A percentile compares a stretch with the other conserved stretches of the same genome.
Evolutionary conservation across 768 basidiomycete species (phyloP).

Genomic region (Cantharellus cinnabarinus): DNA sequence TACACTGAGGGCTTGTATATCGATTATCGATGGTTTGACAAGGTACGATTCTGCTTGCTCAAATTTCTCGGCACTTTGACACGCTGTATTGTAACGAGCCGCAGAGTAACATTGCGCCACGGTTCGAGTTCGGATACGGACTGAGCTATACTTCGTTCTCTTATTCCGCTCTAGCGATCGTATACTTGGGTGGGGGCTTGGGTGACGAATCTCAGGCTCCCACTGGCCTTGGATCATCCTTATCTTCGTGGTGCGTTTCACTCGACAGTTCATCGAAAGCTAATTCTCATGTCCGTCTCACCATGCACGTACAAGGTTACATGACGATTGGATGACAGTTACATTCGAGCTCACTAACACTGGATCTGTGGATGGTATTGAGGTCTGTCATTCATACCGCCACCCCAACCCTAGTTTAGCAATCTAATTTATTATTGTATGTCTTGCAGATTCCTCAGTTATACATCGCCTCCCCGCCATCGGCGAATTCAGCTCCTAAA

Average conservation of each 20-base stretch:
- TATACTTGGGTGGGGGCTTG: too few species aligned
- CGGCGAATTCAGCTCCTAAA: conserved; percentile 28
- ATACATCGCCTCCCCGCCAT: conserved; percentile 29
- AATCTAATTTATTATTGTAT: too few species aligned
- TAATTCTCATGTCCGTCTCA: conserved; percentile 9
- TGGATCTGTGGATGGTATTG: conserved; percentile 10
- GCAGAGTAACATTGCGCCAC: conserved; percentile 22
- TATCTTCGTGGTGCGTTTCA: too few species aligned
- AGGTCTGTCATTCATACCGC: conserved; percentile 8
- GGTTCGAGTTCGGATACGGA: conserved; percentile 30
- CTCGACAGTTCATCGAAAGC: too few species aligned
- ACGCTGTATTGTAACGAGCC: neutral
- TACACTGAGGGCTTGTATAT: neutral
- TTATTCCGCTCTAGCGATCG: conserved; percentile 17
- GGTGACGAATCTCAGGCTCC: too few species aligned
- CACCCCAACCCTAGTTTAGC: too few species aligned
- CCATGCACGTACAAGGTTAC: conserved; percentile 5
- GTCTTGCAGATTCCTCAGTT: conserved; percentile 24
- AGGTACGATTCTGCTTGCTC: neutral
- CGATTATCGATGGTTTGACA: conserved; percentile 13
- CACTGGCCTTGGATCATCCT: too few species aligned
- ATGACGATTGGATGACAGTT: conserved; percentile 1
- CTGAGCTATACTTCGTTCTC: conserved; percentile 38
- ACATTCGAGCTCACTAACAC: conserved; percentile 10
- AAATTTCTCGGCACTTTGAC: neutral